Base-by-base conservation (phyloP, 2,329 filamentous ascomycete genomes). In the Cercospora citrullina region DNA sequence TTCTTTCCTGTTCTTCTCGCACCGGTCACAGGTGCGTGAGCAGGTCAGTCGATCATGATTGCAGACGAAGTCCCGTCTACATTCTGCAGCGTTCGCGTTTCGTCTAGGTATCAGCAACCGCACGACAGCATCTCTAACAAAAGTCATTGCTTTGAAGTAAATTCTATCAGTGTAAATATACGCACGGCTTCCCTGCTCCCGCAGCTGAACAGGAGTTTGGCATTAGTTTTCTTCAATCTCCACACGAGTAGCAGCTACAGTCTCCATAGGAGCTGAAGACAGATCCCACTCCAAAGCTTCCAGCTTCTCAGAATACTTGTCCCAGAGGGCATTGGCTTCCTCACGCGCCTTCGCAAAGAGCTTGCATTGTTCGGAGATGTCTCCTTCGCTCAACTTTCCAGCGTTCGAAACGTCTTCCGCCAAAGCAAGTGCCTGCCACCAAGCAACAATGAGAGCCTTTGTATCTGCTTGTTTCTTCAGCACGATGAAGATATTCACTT, bases 181-280 rank as follows among this genome's bases (percentile, higher is more conserved):
- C 3, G 14, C 1, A 26, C 6, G 8, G 48, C 26, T 16, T 7
- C 12, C 10, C 12, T 9, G 36, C 36, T 26, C 14, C 1, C 23
- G 0, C 21, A 16, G 48, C 23, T n/a, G 48, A 16, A 30, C 26
- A 26, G 10, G 10, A 5, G 14, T 9, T 4, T 1, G 23, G 2
- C 26, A n/a, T 30, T 30, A 55, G 3, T 26, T 30, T 5, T 48
- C 60, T 23, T 68, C 70, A 21, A 73, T 67, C 18, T 18, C 61
- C n/a, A 77, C 65, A 33, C 75, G 68, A n/a, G 75, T 79, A 28
- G 86, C 87, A 58, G 85, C 81, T 67, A 80, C 83, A 18, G 90
- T 93, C 81, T 93, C 90, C 72, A 94, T 80, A 5, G 87, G 89
- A 45, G 84, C 84, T 61, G 83, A 83, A 65, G 87, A 81, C 58